Conservation (phyloP, 345 rosid genomes). For the Ceriops tagal region DNA sequence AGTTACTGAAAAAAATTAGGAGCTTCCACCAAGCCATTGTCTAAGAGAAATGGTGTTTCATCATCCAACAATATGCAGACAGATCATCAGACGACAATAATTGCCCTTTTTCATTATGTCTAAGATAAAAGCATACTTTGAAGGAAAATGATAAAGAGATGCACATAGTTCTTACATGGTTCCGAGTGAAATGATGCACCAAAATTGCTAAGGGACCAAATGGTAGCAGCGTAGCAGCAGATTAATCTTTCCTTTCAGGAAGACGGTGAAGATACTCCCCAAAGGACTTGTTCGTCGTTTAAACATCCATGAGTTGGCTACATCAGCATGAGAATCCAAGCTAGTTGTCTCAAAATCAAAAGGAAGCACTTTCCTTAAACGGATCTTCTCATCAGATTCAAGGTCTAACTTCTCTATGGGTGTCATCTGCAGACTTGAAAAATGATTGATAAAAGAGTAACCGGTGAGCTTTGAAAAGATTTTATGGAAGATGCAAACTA, state of each 20-base stretch:
- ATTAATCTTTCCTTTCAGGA: conserved; percentile 46
- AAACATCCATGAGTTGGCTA: background rate
- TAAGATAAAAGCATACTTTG: too few relatives aligned
- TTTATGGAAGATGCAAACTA: too few relatives aligned
- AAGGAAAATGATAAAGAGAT: background rate
- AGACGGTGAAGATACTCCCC: conserved; percentile 31
- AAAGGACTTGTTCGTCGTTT: conserved; percentile 24
- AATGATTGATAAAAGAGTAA: background rate
- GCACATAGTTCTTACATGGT: conserved; percentile 21
- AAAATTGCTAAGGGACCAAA: conserved; percentile 39
- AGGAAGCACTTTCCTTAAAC: conserved; percentile 34
- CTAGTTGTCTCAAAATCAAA: conserved; percentile 28
- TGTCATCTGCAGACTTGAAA: conserved; percentile 22
- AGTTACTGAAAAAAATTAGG: background rate
- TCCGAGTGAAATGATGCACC: conserved; percentile 33
- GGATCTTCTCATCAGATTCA: conserved; percentile 44
- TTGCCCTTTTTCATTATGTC: too few relatives aligned
- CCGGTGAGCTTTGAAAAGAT: background rate
- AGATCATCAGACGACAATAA: too few relatives aligned
- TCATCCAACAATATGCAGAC: background rate
- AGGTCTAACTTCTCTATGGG: conserved; percentile 26
- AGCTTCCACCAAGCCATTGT: background rate
- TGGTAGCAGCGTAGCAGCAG: conserved; percentile 33
- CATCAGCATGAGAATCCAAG: conserved; percentile 4
- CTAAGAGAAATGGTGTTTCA: background rate